Conservation (phyloP, 2,329 filamentous ascomycete genomes). For the Talaromyces sp. region DNA sequence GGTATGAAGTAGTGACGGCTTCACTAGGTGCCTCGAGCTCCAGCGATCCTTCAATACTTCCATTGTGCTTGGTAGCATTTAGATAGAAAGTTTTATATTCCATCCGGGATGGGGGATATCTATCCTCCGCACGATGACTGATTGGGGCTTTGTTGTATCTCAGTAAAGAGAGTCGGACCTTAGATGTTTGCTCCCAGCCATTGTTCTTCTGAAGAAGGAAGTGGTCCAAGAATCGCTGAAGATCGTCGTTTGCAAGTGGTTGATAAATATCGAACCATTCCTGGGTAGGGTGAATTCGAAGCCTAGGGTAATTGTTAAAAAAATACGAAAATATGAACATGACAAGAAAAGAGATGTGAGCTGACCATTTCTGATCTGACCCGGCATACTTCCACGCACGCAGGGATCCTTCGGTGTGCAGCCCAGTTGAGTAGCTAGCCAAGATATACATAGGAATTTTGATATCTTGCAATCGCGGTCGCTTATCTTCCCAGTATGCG, state of each 20-base stretch:
- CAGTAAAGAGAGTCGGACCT: conserved; percentile 44
- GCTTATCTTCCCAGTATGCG: conserved; percentile 7
- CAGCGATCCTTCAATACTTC: conserved; percentile 10
- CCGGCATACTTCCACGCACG: background rate
- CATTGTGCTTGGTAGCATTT: background rate
- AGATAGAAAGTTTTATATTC: conserved; percentile 32
- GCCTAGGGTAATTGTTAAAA: background rate
- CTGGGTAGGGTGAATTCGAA: conserved; percentile 1
- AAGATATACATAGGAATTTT: conserved; percentile 3
- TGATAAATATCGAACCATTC: conserved; percentile 3
- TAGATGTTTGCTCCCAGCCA: conserved; percentile 49
- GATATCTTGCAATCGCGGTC: background rate
- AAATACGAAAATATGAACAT: too few species aligned
- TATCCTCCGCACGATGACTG: conserved; percentile 34
- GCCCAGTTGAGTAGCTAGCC: conserved; percentile 2
- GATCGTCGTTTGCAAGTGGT: background rate
- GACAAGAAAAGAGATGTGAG: too few species aligned
- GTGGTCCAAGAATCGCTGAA: conserved; percentile 45
- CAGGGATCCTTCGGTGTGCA: conserved; percentile 4
- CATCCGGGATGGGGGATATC: conserved; percentile 32
- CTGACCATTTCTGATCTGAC: conserved; percentile 1
- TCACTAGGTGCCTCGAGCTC: background rate
- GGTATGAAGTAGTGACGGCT: background rate
- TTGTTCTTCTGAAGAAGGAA: conserved; percentile 48
- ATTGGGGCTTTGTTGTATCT: conserved; percentile 11